These are phyloP conservation scores for Paratrypanosoma confusum DNA, from an alignment of 208 protist genomes.

Conservation along the genomic window DNA sequence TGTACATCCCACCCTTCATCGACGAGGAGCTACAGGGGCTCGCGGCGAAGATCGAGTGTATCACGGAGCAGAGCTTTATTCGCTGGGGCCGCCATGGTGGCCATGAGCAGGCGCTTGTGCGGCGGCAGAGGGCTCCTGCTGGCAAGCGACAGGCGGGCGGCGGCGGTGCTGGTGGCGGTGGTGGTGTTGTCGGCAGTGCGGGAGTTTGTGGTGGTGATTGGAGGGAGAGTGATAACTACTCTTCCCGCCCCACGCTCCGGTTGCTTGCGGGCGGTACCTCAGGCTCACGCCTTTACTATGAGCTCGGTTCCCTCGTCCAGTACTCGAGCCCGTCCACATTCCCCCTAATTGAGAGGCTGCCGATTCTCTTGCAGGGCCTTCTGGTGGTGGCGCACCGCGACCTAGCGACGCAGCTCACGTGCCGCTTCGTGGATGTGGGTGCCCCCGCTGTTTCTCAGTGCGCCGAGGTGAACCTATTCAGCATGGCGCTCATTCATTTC, in stretches of 20 bases:
- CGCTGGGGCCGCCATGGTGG: conserved; percentile 3
- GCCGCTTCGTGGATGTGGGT: conserved; percentile 71
- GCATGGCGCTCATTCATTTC: conserved; percentile 57
- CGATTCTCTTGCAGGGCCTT: conserved; percentile 67
- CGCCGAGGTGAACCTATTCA: conserved; percentile 70
- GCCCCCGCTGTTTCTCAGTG: conserved; percentile 56
- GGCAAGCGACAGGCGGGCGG: background rate
- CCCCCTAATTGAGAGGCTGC: conserved; percentile 58
- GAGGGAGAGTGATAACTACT: too few species aligned
- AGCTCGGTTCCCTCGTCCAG: too few species aligned
- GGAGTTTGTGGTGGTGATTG: background rate
- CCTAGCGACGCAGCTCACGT: conserved; percentile 57
- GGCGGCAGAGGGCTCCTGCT: too few species aligned
- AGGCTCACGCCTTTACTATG: too few species aligned
- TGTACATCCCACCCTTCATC: conserved; percentile 60
- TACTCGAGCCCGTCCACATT: conserved; percentile 26
- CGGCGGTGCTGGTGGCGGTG: background rate
- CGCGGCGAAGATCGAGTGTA: conserved; percentile 43
- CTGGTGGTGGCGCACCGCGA: conserved; percentile 66
- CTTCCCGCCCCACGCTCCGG: too few species aligned
- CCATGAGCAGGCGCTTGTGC: conserved; percentile 3
- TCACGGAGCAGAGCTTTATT: conserved; percentile 65
- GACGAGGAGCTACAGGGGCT: conserved; percentile 56
- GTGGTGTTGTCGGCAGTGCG: background rate
- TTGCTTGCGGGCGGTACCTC: too few species aligned